phyloP scores from a whole-genome alignment of 768 basidiomycete species.

The Lactarius akahatsu region DNA sequence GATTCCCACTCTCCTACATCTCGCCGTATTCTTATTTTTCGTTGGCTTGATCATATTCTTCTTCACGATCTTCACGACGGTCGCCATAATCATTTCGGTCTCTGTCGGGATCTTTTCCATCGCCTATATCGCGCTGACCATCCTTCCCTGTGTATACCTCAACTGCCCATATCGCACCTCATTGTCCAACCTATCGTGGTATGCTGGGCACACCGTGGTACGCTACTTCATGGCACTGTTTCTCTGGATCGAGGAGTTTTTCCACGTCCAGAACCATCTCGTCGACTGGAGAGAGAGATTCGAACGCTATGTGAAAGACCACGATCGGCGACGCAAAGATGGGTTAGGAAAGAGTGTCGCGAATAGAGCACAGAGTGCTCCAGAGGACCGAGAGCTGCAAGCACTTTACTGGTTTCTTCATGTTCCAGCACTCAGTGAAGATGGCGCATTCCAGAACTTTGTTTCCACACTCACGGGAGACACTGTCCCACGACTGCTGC shows the following conservation, averaged over 20 bases:
- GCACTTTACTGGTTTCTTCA: constrained; percentile 1
- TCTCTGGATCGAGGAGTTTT: background rate
- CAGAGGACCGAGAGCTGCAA: background rate
- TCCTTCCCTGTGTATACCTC: constrained; percentile 5
- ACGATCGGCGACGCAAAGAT: background rate
- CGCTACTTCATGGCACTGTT: background rate
- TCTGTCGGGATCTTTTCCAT: constrained; percentile 5
- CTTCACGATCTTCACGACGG: background rate
- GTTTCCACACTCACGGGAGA: background rate
- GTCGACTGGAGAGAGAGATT: background rate
- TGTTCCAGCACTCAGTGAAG: background rate
- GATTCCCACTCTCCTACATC: constrained; percentile 18
- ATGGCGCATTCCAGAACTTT: background rate
- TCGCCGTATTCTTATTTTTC: constrained; percentile 25
- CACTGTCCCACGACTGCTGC: background rate
- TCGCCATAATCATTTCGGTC: constrained; percentile 12
- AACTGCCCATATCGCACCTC: constrained; percentile 21
- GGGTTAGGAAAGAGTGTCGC: constrained; percentile 1
- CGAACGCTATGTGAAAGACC: background rate
- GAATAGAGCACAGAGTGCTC: background rate
- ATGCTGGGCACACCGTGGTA: background rate
- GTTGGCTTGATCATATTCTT: constrained; percentile 19
- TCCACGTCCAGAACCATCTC: background rate
- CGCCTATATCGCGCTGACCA: constrained; percentile 11
- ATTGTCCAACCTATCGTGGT: constrained; percentile 15